Evolutionary conservation across 2,329 filamentous ascomycete species (phyloP).

Genomic region (Neofusicoccum cordaticola): DNA sequence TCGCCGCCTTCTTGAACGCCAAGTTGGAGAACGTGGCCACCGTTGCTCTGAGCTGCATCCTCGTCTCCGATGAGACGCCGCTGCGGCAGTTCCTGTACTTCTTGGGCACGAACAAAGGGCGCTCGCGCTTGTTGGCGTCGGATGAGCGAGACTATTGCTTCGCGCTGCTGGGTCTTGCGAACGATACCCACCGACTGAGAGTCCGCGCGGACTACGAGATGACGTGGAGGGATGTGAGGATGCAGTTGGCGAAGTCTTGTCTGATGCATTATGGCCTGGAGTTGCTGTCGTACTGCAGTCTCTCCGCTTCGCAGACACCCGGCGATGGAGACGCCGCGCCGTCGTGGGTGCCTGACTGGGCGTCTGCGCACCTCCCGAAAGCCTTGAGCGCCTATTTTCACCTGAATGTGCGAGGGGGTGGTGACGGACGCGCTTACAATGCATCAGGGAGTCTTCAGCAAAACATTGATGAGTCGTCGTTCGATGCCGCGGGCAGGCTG

Average conservation of each 20-base stretch:
- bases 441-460: neutral
- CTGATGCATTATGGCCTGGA: slow-evolving; percentile 1
- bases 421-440: neutral
- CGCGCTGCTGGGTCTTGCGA: slow-evolving; percentile 4
- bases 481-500: neutral
- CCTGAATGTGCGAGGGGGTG: neutral
- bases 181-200: neutral
- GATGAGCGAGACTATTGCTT: slow-evolving; percentile 9
- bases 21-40: neutral
- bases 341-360: slow-evolving; percentile 10
- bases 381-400: neutral
- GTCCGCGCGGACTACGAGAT: neutral
- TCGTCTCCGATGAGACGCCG: neutral
- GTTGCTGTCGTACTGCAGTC: neutral
- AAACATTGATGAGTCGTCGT: neutral
- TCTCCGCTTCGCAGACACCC: neutral
- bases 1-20: neutral
- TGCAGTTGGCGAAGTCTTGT: neutral
- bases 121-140: neutral
- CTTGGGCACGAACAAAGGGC: neutral
- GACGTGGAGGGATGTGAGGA: neutral
- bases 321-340: neutral
- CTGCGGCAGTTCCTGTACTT: slow-evolving; percentile 4
- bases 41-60: neutral
- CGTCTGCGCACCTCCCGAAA: neutral